Conservation (phyloP, 305 asterid species). For the Andrographis paniculata region DNA sequence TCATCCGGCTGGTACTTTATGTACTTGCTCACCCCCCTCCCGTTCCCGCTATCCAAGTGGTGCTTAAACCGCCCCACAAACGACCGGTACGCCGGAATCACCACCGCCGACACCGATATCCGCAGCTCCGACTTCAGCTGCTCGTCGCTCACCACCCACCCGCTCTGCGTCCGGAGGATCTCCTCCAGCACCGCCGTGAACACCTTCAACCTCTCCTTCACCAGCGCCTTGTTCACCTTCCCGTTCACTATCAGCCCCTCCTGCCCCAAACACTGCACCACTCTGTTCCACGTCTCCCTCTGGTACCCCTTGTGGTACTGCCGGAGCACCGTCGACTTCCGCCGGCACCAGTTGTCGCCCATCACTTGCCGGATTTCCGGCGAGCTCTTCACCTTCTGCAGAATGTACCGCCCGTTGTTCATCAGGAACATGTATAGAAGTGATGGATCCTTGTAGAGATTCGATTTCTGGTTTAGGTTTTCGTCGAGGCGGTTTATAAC, state of each 20-base stretch:
- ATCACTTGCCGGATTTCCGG: conserved; percentile 47
- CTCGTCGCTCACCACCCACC: conserved; percentile 75
- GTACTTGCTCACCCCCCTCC: conserved; percentile 42
- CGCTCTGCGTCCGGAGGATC: conserved; percentile 51
- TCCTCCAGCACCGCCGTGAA: conserved; percentile 59
- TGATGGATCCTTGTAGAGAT: conserved; percentile 49
- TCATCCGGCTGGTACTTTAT: conserved; percentile 81
- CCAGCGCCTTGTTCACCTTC: conserved; percentile 42
- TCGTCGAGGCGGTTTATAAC: conserved; percentile 59
- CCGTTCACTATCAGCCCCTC: conserved; percentile 50
- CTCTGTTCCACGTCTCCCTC: conserved; percentile 69
- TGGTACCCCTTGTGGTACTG: conserved; percentile 73
- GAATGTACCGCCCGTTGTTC: conserved; percentile 76
- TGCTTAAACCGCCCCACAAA: conserved; percentile 65
- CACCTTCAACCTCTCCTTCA: conserved; percentile 69
- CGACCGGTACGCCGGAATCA: conserved; percentile 75
- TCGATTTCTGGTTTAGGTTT: conserved; percentile 45
- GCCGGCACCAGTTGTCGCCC: conserved; percentile 83
- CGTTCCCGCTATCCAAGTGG: conserved; percentile 38
- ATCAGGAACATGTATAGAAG: conserved; percentile 56
- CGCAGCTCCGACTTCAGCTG: conserved; percentile 85
- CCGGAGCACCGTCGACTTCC: conserved; percentile 64
- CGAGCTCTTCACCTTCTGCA: conserved; percentile 71
- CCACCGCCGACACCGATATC: conserved; percentile 54
- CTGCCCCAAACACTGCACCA: conserved; percentile 44